Evolutionary conservation across 768 basidiomycete species (phyloP), one percentile per base, ranked within the genome.

Genomic region (Mycena indigotica): DNA sequence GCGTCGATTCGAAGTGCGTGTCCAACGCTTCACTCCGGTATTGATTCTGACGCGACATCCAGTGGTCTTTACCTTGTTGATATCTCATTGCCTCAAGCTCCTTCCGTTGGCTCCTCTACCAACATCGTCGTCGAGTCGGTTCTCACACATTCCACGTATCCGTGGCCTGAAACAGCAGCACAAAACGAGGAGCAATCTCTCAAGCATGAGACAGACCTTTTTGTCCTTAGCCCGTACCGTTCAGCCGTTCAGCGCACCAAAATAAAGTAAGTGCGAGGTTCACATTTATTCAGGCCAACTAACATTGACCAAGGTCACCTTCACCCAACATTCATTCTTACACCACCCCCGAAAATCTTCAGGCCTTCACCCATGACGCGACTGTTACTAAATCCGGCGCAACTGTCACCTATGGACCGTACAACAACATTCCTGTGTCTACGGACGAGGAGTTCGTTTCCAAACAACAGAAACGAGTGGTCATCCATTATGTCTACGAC

Each of bases 341-440:
- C 72, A 88, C 88, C 48, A 83, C 82, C 3, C 91, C 91, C 2
- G 75, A 85, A 61, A 73, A 78, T 28, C 64, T 88, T 17, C 80
- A 84, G 3, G 77, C 72, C 32, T 88, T 91, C 69, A 80, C 84
- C 16, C 70, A 76, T 17, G 88, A 88, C n/a, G 74, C 71, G 24
- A 67, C 82, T 4, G 87, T 81, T 13, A 85, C 86, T 35, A 90
- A 91, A 71, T 83, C 89, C 44, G 90, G 92, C 32, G 80, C 88
- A 6, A 89, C 89, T 4, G 72, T 97, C 30, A 93, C 91, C 12
- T 95, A 95, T 64, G 95, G 95, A 1, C 95, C 95, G 15, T 97
- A 85, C 75, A 81, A 84, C 67, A 82, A 86, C 57, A 77, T 96
- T 46, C 89, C 86, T 15, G 67, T 83, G 10, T 88, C 92, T 3